phyloP scores from a whole-genome alignment of 345 rosid genomes.

The Jatropha curcas region DNA sequence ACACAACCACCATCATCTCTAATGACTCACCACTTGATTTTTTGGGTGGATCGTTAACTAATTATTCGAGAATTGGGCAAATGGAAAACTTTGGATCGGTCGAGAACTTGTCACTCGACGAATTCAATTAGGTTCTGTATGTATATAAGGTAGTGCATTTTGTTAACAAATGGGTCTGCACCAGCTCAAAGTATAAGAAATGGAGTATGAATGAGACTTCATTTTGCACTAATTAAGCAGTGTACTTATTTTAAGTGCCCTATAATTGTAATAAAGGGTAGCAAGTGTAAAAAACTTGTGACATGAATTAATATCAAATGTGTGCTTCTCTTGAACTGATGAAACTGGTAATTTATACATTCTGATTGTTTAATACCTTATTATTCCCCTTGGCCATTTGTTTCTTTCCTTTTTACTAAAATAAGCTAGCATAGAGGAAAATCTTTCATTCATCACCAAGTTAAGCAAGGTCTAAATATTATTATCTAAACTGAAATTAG shows the following conservation, averaged over 20 bases:
- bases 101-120: constrained; percentile 76
- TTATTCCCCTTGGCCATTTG: too few relatives aligned
- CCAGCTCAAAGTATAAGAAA: background rate
- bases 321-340: background rate
- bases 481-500: too few relatives aligned
- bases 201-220: background rate
- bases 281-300: background rate
- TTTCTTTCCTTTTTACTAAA: too few relatives aligned
- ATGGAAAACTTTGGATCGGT: constrained; percentile 73
- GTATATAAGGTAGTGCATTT: constrained; percentile 1
- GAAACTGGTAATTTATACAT: too few relatives aligned
- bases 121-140: constrained; percentile 45
- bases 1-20: constrained; percentile 70
- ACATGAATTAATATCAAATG: background rate
- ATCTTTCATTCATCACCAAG: too few relatives aligned
- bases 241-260: background rate
- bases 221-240: background rate
- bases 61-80: constrained; percentile 51
- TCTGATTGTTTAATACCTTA: too few relatives aligned
- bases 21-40: constrained; percentile 82
- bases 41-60: constrained; percentile 68
- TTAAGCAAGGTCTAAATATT: too few relatives aligned
- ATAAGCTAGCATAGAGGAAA: too few relatives aligned
- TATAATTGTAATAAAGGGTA: background rate
- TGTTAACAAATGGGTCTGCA: background rate